These are phyloP conservation scores for Tubosaeta brunneosetosa DNA, from an alignment of 768 basidiomycete species.

Conservation along the genomic window DNA sequence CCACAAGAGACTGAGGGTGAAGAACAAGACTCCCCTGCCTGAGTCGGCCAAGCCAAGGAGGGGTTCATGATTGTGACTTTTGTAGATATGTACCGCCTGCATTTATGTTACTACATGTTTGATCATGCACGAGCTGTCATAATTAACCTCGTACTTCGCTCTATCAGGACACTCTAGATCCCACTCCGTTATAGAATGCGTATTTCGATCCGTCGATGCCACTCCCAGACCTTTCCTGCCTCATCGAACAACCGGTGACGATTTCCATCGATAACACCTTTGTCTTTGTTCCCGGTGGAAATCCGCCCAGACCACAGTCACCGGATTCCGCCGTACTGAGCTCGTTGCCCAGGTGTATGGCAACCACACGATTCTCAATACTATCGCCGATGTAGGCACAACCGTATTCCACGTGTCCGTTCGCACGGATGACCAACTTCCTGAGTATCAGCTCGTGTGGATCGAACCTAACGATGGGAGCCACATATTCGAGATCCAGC, in stretches of 20 bases:
- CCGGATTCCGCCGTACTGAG: slow-evolving; percentile 1
- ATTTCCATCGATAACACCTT: slow-evolving; percentile 49
- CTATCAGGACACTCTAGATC: slow-evolving; percentile 16
- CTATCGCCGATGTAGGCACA: slow-evolving; percentile 24
- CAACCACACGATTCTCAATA: background rate
- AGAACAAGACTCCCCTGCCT: no score
- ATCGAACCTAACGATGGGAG: slow-evolving; percentile 58
- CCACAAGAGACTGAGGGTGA: no score
- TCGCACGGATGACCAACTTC: slow-evolving; percentile 33
- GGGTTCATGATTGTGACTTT: no score
- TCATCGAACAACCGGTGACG: slow-evolving; percentile 47
- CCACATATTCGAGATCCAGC: slow-evolving; percentile 56
- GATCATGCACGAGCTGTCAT: no score
- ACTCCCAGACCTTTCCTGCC: slow-evolving; percentile 6
- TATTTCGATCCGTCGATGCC: background rate
- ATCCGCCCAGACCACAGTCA: slow-evolving; percentile 30
- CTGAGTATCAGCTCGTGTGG: slow-evolving; percentile 57
- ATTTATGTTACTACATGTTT: no score
- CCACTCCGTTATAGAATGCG: slow-evolving; percentile 50
- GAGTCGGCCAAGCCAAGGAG: no score
- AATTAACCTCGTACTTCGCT: no score
- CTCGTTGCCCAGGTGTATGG: background rate
- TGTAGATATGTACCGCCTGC: no score
- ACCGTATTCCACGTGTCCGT: slow-evolving; percentile 52
- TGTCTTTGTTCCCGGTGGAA: slow-evolving; percentile 50